Base-by-base conservation (phyloP, 2,329 filamentous ascomycete genomes). In the Penicillium sp. region DNA sequence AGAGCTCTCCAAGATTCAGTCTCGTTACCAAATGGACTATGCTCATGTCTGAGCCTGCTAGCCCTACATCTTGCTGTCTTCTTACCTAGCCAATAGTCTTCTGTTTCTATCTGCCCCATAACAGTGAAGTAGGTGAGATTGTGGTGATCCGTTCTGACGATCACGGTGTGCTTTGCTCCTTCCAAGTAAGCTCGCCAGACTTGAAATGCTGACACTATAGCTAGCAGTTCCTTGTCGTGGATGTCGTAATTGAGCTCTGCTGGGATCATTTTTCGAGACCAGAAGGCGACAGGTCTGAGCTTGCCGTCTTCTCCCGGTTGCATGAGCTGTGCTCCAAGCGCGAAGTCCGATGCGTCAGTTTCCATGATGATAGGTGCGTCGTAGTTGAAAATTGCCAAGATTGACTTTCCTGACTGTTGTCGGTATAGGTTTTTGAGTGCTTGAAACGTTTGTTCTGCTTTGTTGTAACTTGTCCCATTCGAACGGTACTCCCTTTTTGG, bases 221-320 rank as follows among this genome's bases (percentile, higher is more conserved):
- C 22, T 9, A 43, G 27, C 27, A 35, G 41, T 34, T 43, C 22
- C 11, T 43, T 43, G 14, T 43, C 42, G n/a, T 47, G 31, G 2
- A 54, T 33, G 19, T 45, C 25, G 19, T 49, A 52, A 18, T 52
- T 52, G 18, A 25, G 19, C 35, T 52, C 22, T 2, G 19, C 34
- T 12, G 16, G 6, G 3, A 29, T 38, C 19, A 50, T 29, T 22
- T 46, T 50, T 31, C 19, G 49, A 30, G 27, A 53, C 25, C 34
- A 53, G 16, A 46, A 53, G 46, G 33, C 36, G 35, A 52, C 25
- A 41, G 16, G 29, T 37, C 22, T 19, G 3, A 14, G 22, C 41
- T 38, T 46, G 5, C 25, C 14, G 35, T 46, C 16, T 11, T 12
- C 8, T 27, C 8, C 12, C 22, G 19, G 29, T 34, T 42, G n/a